phyloP scores from a whole-genome alignment of 2,329 filamentous ascomycete genomes.

The Aspergillus sp. region DNA sequence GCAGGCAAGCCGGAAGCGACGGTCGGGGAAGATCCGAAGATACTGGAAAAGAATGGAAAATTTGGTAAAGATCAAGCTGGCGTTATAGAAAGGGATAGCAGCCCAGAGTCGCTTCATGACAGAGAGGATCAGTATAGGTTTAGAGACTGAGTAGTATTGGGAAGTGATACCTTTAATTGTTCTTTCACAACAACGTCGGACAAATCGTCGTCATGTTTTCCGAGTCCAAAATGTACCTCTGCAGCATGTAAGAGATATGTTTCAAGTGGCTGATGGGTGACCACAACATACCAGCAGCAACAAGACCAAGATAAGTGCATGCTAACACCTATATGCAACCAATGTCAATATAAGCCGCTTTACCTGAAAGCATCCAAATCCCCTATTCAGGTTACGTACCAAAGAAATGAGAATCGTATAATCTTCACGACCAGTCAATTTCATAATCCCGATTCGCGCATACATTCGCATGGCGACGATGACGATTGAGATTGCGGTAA shows the following conservation, averaged over 20 bases:
- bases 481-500: conserved; percentile 29
- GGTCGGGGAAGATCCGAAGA: conserved; percentile 46
- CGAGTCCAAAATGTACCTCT: conserved; percentile 34
- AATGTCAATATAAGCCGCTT: background rate
- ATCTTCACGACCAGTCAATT: conserved; percentile 37
- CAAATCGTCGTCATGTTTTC: conserved; percentile 24
- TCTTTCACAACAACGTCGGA: conserved; percentile 19
- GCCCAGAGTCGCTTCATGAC: conserved; percentile 30
- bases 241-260: conserved; percentile 9
- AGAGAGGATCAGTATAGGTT: background rate
- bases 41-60: conserved; percentile 51
- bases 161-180: conserved; percentile 30
- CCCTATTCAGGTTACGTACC: conserved; percentile 13
- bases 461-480: conserved; percentile 34
- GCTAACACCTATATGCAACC: conserved; percentile 22
- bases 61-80: conserved; percentile 42
- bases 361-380: no score
- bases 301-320: conserved; percentile 31
- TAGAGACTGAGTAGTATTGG: background rate
- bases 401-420: conserved; percentile 33
- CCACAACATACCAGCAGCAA: conserved; percentile 29
- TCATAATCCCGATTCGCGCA: conserved; percentile 32
- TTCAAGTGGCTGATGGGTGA: background rate
- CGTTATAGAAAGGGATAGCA: conserved; percentile 38
- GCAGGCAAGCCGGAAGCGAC: conserved; percentile 35